phyloP scores from a whole-genome alignment of 441 rosid genomes.

The Arabidopsis hybrid region DNA sequence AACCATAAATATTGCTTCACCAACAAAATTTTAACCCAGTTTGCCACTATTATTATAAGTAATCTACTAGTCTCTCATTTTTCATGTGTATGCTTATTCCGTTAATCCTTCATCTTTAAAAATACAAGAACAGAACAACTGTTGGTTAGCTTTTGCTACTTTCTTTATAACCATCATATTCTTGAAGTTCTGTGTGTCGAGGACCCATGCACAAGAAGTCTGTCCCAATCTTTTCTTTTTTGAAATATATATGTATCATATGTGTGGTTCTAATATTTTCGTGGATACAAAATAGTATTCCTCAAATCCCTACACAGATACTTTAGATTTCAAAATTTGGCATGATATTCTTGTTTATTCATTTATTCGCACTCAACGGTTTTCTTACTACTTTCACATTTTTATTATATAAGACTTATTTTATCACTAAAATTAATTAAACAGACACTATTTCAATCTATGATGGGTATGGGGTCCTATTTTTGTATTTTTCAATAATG shows the following conservation, averaged over 20 bases:
- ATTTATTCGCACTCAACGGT: too few species aligned
- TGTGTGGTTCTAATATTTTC: slow-evolving; percentile 16
- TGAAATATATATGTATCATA: background rate
- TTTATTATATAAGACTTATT: background rate
- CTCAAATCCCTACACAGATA: background rate
- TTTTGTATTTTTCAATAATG: background rate
- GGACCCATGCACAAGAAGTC: slow-evolving; percentile 12
- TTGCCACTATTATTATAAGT: too few species aligned
- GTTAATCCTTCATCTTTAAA: background rate
- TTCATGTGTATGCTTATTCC: background rate
- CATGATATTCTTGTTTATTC: background rate
- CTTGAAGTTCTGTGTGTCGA: background rate
- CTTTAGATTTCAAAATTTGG: background rate
- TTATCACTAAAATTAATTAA: background rate
- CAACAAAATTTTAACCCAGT: background rate
- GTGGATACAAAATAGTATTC: background rate
- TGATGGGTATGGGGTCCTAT: background rate
- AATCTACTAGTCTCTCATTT: background rate
- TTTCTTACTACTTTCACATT: background rate
- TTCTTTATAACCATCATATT: background rate
- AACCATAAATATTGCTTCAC: background rate
- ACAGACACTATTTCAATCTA: background rate
- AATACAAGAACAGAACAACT: too few species aligned
- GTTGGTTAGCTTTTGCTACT: background rate
- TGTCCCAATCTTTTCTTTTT: slow-evolving; percentile 8